A percentile compares a stretch with the other conserved stretches of the same genome.
phyloP scores from a whole-genome alignment of 768 basidiomycete genomes.

The Botryobasidium botryosum region DNA sequence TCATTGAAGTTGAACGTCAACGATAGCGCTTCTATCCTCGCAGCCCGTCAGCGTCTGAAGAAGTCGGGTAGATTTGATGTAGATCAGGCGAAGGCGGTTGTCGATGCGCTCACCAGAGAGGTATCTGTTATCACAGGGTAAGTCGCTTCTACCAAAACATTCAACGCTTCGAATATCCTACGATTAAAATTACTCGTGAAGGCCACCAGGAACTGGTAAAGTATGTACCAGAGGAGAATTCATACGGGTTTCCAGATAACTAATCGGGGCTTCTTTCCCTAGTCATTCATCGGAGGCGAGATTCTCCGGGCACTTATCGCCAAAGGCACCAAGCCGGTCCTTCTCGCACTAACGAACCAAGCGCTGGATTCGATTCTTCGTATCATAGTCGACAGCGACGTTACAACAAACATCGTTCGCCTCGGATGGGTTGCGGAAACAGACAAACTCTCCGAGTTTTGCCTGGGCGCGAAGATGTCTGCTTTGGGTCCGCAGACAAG shows the following conservation, averaged over 20 bases:
- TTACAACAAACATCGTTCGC: slow-evolving; percentile 48
- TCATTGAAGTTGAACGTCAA: too few relatives aligned
- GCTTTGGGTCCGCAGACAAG: too few relatives aligned
- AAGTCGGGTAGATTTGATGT: slow-evolving; percentile 39
- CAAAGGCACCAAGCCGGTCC: slow-evolving; percentile 36
- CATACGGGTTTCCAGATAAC: too few relatives aligned
- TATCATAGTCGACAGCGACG: slow-evolving; percentile 43
- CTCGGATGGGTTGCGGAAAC: slow-evolving; percentile 32
- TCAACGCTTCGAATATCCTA: neutral
- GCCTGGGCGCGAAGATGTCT: slow-evolving; percentile 44
- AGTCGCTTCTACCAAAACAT: slow-evolving; percentile 5
- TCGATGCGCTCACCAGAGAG: slow-evolving; percentile 42
- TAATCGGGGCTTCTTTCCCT: too few relatives aligned
- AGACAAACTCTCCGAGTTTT: slow-evolving; percentile 27
- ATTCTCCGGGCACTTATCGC: slow-evolving; percentile 45
- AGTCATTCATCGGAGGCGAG: slow-evolving; percentile 55
- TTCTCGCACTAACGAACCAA: slow-evolving; percentile 59
- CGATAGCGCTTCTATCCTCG: slow-evolving; percentile 27
- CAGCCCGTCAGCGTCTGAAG: slow-evolving; percentile 30
- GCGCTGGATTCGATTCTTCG: slow-evolving; percentile 58
- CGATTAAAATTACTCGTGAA: slow-evolving; percentile 14
- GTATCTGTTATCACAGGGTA: slow-evolving; percentile 58
- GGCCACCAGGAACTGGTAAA: slow-evolving; percentile 70
- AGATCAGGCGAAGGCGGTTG: slow-evolving; percentile 51
- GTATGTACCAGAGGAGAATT: too few relatives aligned